Evolutionary conservation across 2,329 filamentous ascomycete genomes (phyloP), one percentile per base, ranked within the genome.

Genomic region (Penicillium italicum): DNA sequence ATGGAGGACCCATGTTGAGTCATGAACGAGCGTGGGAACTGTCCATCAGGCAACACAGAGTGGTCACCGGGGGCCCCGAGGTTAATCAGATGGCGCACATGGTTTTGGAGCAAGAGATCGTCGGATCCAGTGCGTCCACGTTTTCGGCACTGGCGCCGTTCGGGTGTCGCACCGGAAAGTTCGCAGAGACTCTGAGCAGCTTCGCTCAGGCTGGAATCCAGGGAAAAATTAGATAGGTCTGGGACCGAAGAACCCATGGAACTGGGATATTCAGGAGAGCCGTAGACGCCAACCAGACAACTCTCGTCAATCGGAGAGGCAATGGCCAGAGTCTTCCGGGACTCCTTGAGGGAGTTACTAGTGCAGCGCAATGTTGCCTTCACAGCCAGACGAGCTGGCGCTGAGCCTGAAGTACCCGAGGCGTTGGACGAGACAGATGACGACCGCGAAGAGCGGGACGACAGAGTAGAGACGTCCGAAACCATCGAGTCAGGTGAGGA

Each of bases 401-500:
- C 59, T 38, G 65, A 59, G 49, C 63, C 67, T 58, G 63, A 65
- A 41, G 64, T 63, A 33, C 64, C 69, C 20, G 74, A 76, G 16
- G 73, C 67, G 50, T 64, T 74, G n/a, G 76, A 78, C 5, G 75
- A 77, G 45, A 77, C 72, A 4, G 76, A 77, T 5, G 75, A 77
- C 18, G 76, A 83, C 69, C 82, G 80, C 73, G 80, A 83, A 69
- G 70, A 74, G 62, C 74, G 75, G 61, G 71, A 82, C 51, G 81
- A 82, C 57, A 82, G 74, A 14, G 78, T 78, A 34, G 81, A 83
- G 52, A 77, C 77, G 67, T 86, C 84, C 28, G 83, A 85, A 34
- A 85, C 72, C 79, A 85, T 83, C 33, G 84, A 86, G 60, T 85
- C 83, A n/a, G 84, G 84, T 41, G 79, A 82, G 9, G 78, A 81